A percentile compares a stretch with the other conserved stretches of the same genome.
Evolutionary conservation across 768 basidiomycete genomes (phyloP).

Genomic region (Mycena epipterygia): DNA sequence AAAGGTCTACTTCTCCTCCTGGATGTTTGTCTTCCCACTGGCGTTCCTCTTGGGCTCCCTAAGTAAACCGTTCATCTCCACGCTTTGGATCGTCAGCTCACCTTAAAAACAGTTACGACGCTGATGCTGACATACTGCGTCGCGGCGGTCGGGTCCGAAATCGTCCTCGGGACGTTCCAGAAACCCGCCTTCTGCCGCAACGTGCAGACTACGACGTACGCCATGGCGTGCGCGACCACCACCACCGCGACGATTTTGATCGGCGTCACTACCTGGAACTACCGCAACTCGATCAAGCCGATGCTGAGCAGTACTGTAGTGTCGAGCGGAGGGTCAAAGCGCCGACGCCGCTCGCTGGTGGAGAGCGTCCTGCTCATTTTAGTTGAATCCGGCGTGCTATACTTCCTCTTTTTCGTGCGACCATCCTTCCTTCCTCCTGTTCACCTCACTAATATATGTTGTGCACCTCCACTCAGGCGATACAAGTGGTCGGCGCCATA

Average conservation of each 20-base stretch:
- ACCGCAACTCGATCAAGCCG: conserved; percentile 12
- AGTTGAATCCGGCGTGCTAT: neutral
- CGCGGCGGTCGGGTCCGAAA: conserved; percentile 27
- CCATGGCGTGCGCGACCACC: conserved; percentile 35
- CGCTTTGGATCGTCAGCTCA: neutral
- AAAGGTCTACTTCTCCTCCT: conserved; percentile 29
- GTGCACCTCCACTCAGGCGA: neutral
- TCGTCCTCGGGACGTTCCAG: conserved; percentile 32
- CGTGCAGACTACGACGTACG: conserved; percentile 39
- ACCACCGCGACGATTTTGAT: conserved; percentile 37
- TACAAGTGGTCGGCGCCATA: neutral
- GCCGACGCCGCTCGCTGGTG: conserved; percentile 23
- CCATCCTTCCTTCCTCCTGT: neutral
- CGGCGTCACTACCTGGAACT: conserved; percentile 34
- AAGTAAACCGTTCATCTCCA: conserved; percentile 17
- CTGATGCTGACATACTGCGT: conserved; percentile 39
- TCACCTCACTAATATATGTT: neutral
- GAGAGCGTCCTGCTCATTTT: neutral
- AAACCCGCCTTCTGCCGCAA: conserved; percentile 38
- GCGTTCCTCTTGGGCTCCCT: conserved; percentile 33
- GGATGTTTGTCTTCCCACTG: conserved; percentile 32
- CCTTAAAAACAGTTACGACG: conserved; percentile 26
- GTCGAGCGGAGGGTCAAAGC: neutral
- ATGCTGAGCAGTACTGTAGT: neutral
- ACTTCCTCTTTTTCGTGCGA: neutral